Evolutionary conservation across 1,284 basidiomycete genomes (phyloP).

Genomic region (Apiotrichum veenhuisii): DNA sequence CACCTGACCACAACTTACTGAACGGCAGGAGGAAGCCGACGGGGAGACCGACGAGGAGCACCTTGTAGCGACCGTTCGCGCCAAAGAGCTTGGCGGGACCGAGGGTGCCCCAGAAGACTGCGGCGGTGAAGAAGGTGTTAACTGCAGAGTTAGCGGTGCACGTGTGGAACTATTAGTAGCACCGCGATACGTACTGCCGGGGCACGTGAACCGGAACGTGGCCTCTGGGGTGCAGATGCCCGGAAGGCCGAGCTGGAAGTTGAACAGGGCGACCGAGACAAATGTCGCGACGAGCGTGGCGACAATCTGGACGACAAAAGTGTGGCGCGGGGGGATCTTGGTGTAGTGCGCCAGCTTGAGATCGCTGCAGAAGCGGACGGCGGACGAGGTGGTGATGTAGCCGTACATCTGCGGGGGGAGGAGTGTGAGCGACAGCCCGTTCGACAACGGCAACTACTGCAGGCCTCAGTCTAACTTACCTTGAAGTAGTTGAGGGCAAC

Average conservation of each 20-base stretch:
- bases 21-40: conserved; percentile 56
- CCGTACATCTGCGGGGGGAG: too few relatives aligned
- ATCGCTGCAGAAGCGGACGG: conserved; percentile 52
- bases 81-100: conserved; percentile 68
- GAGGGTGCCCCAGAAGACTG: conserved; percentile 73
- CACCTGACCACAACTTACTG: conserved; percentile 29
- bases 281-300: conserved; percentile 57
- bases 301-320: conserved; percentile 68
- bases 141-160: too few relatives aligned
- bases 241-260: conserved; percentile 27
- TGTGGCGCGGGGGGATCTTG: conserved; percentile 31
- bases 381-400: conserved; percentile 51
- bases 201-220: conserved; percentile 11
- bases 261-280: conserved; percentile 23
- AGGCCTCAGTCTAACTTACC: conserved; percentile 5
- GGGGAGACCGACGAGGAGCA: conserved; percentile 64
- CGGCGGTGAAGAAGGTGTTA: conserved; percentile 31
- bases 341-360: conserved; percentile 52
- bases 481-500: conserved; percentile 60
- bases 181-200: background rate
- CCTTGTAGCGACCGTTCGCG: conserved; percentile 57
- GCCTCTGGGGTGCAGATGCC: conserved; percentile 10
- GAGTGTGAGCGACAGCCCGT: too few relatives aligned
- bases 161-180: too few relatives aligned
- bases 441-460: too few relatives aligned